These are phyloP conservation scores for Suillus occidentalis DNA, from an alignment of 768 basidiomycete species.

Conservation along the genomic window DNA sequence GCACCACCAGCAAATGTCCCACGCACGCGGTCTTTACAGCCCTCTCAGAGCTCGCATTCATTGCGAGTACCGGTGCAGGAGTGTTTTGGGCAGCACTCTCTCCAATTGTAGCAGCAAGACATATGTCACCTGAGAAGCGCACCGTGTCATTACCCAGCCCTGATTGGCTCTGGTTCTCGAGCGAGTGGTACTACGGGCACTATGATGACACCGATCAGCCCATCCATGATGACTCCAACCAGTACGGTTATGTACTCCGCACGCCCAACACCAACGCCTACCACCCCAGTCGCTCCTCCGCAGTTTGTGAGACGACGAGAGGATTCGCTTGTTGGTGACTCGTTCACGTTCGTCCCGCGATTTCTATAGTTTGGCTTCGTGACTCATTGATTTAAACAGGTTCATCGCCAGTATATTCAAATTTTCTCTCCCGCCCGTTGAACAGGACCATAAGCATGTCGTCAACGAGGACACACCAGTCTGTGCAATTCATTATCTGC, in stretches of 20 bases:
- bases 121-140: constrained; percentile 51
- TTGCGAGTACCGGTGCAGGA: constrained; percentile 39
- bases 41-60: constrained; percentile 41
- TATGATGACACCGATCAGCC: constrained; percentile 37
- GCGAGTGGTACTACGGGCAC: constrained; percentile 28
- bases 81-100: constrained; percentile 45
- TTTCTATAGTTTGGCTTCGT: constrained; percentile 2
- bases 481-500: constrained; percentile 36
- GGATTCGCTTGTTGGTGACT: constrained; percentile 27
- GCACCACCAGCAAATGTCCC: constrained; percentile 22
- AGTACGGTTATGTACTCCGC: constrained; percentile 23
- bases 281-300: constrained; percentile 23
- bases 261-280: constrained; percentile 24
- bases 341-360: constrained; percentile 42
- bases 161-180: constrained; percentile 26
- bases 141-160: constrained; percentile 33
- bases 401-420: constrained; percentile 49
- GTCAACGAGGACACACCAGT: constrained; percentile 59
- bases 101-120: constrained; percentile 65
- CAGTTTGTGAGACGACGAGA: constrained; percentile 29
- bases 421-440: constrained; percentile 63
- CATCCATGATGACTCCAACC: constrained; percentile 24
- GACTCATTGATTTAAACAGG: constrained; percentile 29
- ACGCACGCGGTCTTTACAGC: constrained; percentile 33
- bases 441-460: constrained; percentile 66